Conservation (phyloP, 306 rosid species). For the Lathyrus sativus region DNA sequence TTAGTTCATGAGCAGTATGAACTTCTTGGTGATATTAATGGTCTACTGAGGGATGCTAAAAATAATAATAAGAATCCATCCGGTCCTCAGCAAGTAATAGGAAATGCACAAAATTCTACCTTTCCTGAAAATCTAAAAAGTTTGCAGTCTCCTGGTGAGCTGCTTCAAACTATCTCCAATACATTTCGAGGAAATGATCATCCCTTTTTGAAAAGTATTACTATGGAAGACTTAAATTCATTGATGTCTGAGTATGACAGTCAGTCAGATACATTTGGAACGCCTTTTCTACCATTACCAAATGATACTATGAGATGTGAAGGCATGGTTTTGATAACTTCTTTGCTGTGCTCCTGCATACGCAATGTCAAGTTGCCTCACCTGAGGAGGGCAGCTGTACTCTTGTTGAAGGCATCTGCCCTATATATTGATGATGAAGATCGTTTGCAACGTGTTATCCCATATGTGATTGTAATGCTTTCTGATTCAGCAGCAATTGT, state of each 20-base stretch:
- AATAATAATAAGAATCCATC: conserved; percentile 46
- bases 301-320: conserved; percentile 88
- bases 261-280: conserved; percentile 88
- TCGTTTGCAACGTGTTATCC: conserved; percentile 91
- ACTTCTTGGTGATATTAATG: conserved; percentile 75
- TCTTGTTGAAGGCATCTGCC: conserved; percentile 85
- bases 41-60: conserved; percentile 73
- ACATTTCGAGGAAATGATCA: conserved; percentile 84
- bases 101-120: conserved; percentile 49
- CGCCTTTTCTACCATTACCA: conserved; percentile 74
- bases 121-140: conserved; percentile 60
- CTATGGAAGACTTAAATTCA: conserved; percentile 68
- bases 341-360: conserved; percentile 90
- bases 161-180: conserved; percentile 74
- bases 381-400: conserved; percentile 85
- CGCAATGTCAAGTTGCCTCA: conserved; percentile 94
- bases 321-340: conserved; percentile 95
- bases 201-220: conserved; percentile 77
- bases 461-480: conserved; percentile 93
- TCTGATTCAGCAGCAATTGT: conserved; percentile 92
- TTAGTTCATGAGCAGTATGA: conserved; percentile 63
- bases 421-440: conserved; percentile 90
- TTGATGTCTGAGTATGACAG: conserved; percentile 86
- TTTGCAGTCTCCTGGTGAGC: conserved; percentile 75
- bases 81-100: conserved; percentile 47